phyloP scores from a whole-genome alignment of 164 flowering plant genomes.

The Chimonanthus praecox region DNA sequence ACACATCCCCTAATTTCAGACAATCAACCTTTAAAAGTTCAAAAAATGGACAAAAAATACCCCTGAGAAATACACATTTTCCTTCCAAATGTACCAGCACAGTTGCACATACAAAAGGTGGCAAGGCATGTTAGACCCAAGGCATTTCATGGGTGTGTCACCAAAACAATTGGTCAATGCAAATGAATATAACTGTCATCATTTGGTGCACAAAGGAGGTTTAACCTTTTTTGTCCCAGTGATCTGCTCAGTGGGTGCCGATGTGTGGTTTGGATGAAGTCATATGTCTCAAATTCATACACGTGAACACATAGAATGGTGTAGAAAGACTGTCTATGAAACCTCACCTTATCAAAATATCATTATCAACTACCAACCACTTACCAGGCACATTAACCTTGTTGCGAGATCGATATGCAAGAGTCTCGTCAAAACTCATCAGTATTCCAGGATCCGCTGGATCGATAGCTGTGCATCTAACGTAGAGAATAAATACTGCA shows the following conservation, averaged over 20 bases:
- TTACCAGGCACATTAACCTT: constrained; percentile 44
- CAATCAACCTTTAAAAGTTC: constrained; percentile 4
- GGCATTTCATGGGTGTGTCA: neutral
- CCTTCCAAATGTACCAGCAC: neutral
- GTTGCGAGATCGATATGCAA: constrained; percentile 32
- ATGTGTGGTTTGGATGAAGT: neutral
- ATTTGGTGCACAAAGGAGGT: no score
- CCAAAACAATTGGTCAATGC: neutral
- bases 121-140: neutral
- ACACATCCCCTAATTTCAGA: constrained; percentile 30
- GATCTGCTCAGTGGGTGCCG: neutral
- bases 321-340: no score
- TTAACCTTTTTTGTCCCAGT: no score
- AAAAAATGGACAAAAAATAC: neutral
- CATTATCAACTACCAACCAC: constrained; percentile 14
- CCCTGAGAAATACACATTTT: neutral
- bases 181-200: no score
- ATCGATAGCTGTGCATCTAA: constrained; percentile 89
- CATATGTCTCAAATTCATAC: neutral
- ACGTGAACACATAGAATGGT: neutral
- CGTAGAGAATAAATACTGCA: constrained; percentile 68
- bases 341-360: neutral
- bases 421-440: constrained; percentile 38
- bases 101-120: neutral
- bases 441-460: constrained; percentile 95